A percentile compares a stretch with the other conserved stretches of the same genome.
These are phyloP conservation scores for Nicotiana tabacum DNA, from an alignment of 257 asterid genomes.

Conservation along the genomic window DNA sequence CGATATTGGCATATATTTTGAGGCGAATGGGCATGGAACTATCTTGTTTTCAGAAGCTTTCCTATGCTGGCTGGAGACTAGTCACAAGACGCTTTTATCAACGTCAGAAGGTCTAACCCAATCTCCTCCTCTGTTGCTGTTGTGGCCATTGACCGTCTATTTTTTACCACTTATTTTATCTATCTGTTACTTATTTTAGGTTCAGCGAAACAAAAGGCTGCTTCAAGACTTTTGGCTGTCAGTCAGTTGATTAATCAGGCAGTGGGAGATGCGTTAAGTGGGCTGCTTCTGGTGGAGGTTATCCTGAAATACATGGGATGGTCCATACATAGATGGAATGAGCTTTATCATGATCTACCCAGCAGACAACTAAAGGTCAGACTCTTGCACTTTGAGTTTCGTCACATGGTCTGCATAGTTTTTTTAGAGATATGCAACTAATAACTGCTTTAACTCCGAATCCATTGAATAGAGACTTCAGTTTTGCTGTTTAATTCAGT, in stretches of 20 bases:
- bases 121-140: constrained; percentile 8
- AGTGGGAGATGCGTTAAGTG: constrained; percentile 89
- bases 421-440: neutral
- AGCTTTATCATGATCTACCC: constrained; percentile 82
- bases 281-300: constrained; percentile 80
- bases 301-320: constrained; percentile 65
- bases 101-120: constrained; percentile 52
- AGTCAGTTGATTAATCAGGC: constrained; percentile 90
- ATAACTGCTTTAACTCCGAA: neutral
- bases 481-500: neutral
- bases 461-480: neutral
- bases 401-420: neutral
- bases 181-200: constrained; percentile 35
- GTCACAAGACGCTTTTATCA: constrained; percentile 39
- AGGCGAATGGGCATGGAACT: constrained; percentile 99
- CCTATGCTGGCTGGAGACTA: constrained; percentile 51
- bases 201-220: constrained; percentile 70
- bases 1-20: constrained; percentile 88
- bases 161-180: neutral
- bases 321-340: constrained; percentile 78
- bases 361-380: constrained; percentile 92
- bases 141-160: neutral
- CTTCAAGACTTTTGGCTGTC: constrained; percentile 71
- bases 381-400: neutral
- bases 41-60: constrained; percentile 72